Evolutionary conservation across 192 early-diverging fungal species (phyloP).

Genomic region (Linnemannia exigua): DNA sequence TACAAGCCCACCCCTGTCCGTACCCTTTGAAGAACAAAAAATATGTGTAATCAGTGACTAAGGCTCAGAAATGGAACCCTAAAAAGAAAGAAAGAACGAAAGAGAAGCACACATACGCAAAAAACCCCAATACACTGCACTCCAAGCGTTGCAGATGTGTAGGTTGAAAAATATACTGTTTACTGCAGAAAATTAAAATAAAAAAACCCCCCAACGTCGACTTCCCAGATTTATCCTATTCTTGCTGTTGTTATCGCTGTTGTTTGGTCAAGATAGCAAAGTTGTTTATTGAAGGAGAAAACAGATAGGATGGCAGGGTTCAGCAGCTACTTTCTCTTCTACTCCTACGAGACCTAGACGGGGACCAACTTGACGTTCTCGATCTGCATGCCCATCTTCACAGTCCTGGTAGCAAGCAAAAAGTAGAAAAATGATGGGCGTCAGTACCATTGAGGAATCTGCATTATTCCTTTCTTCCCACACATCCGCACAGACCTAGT

Average conservation of each 20-base stretch:
- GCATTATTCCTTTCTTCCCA: not conserved
- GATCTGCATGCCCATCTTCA: conserved; percentile 23
- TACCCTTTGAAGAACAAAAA: not conserved
- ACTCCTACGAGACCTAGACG: no score
- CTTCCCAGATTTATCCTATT: no score
- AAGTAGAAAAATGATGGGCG: not conserved
- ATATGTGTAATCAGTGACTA: no score
- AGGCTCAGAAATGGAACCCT: not conserved
- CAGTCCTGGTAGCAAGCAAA: not conserved
- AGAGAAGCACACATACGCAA: no score
- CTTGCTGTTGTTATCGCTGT: no score
- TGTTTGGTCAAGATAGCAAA: no score
- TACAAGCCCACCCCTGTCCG: conserved; percentile 47
- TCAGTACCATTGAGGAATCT: not conserved
- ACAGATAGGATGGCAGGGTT: not conserved
- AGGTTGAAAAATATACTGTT: no score
- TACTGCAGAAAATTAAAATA: no score
- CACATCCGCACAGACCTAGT: not conserved
- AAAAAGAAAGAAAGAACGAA: not conserved
- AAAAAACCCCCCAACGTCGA: no score
- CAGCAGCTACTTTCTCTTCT: not conserved
- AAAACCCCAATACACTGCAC: no score
- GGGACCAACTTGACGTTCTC: conserved; percentile 20
- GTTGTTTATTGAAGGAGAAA: no score
- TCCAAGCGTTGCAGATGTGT: no score